Evolutionary conservation across 1,284 basidiomycete genomes (phyloP).

Genomic region (Apiotrichum gamsii): DNA sequence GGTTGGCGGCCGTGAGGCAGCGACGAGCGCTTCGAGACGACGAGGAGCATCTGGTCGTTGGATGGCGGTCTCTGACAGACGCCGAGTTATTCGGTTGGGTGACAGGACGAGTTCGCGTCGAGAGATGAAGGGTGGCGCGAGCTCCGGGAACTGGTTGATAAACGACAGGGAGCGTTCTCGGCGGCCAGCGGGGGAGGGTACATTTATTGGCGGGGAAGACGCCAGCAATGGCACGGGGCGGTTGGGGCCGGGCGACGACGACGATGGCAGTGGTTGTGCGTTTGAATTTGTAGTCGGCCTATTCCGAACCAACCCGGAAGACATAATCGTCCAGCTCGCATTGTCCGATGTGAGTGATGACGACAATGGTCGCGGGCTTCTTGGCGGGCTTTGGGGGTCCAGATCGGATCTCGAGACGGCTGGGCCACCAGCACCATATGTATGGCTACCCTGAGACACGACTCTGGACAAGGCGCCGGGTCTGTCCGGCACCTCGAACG

Average conservation of each 20-base stretch:
- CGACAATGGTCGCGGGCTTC: too few relatives aligned
- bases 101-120: neutral
- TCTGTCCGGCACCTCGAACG: neutral
- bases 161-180: constrained; percentile 1
- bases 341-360: too few relatives aligned
- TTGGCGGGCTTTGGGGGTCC: too few relatives aligned
- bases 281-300: neutral
- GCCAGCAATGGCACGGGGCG: too few relatives aligned
- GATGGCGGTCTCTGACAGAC: constrained; percentile 12
- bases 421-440: too few relatives aligned
- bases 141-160: constrained; percentile 9
- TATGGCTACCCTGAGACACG: too few relatives aligned
- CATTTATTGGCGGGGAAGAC: neutral
- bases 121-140: constrained; percentile 12
- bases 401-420: too few relatives aligned
- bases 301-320: neutral
- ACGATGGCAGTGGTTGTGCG: too few relatives aligned
- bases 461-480: too few relatives aligned
- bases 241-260: neutral
- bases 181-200: neutral
- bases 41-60: constrained; percentile 5
- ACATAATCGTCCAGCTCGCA: too few relatives aligned
- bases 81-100: neutral
- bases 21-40: neutral
- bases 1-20: neutral